These are phyloP conservation scores for Fusarium anguioides DNA, from an alignment of 2,329 filamentous ascomycete species.

Conservation along the genomic window DNA sequence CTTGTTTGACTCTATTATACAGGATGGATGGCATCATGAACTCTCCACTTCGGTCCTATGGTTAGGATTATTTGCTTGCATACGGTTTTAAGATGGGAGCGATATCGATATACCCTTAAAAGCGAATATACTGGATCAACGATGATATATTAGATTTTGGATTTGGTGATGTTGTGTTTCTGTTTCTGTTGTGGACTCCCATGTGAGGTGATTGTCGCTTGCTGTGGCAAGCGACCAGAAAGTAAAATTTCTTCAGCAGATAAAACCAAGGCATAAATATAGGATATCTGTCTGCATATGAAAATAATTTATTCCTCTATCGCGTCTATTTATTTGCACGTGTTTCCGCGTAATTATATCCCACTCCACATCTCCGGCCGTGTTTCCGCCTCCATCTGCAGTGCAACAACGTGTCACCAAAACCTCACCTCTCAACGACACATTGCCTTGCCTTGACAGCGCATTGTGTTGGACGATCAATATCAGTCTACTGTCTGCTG, in stretches of 20 bases:
- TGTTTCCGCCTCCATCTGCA: constrained; percentile 26
- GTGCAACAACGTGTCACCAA: constrained; percentile 42
- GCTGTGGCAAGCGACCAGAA: not conserved
- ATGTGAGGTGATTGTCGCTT: too few relatives aligned
- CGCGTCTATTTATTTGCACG: constrained; percentile 28
- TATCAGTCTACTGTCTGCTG: not conserved
- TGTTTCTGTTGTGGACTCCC: too few relatives aligned
- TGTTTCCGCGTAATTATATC: constrained; percentile 32
- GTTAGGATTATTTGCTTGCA: constrained; percentile 24
- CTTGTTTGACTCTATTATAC: not conserved
- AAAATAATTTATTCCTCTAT: not conserved
- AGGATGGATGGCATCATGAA: constrained; percentile 21
- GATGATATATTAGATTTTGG: not conserved
- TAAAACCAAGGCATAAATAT: not conserved
- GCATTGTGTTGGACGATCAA: not conserved
- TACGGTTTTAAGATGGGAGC: constrained; percentile 14
- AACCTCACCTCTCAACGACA: constrained; percentile 13
- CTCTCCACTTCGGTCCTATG: constrained; percentile 12
- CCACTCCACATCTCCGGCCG: constrained; percentile 28
- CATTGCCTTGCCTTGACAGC: not conserved
- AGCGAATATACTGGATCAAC: constrained; percentile 19
- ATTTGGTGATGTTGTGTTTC: too few relatives aligned
- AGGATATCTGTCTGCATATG: too few relatives aligned
- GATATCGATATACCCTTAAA: constrained; percentile 31
- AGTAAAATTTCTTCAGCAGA: not conserved